These are phyloP conservation scores for Auriscalpium orientale DNA, from an alignment of 768 basidiomycete species.

Conservation along the genomic window DNA sequence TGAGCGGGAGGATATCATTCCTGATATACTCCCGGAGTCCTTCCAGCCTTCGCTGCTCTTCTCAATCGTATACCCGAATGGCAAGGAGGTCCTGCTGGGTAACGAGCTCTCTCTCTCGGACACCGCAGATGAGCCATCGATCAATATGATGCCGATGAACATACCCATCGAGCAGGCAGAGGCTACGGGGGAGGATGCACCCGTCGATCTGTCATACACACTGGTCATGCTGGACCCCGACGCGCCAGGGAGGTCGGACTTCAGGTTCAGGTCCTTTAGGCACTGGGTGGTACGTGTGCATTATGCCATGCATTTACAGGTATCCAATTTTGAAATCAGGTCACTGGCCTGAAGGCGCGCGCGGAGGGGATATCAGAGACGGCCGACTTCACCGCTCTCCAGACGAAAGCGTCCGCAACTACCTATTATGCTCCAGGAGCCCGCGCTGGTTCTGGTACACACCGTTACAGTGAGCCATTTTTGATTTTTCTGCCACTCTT, in stretches of 20 bases:
- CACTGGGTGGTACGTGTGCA: constrained; percentile 23
- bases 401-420: constrained; percentile 40
- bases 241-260: constrained; percentile 22
- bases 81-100: constrained; percentile 31
- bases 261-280: constrained; percentile 19
- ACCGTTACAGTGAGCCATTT: constrained; percentile 45
- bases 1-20: constrained; percentile 33
- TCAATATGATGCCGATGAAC: constrained; percentile 38
- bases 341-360: constrained; percentile 33
- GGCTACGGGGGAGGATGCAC: constrained; percentile 14
- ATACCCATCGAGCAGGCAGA: constrained; percentile 19
- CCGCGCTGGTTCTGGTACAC: constrained; percentile 42
- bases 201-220: constrained; percentile 31
- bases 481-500: not conserved
- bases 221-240: constrained; percentile 33
- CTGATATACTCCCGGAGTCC: constrained; percentile 34
- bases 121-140: constrained; percentile 43
- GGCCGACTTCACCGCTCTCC: constrained; percentile 29
- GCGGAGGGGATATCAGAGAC: constrained; percentile 23
- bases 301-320: not conserved
- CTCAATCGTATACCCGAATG: constrained; percentile 35
- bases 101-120: constrained; percentile 29
- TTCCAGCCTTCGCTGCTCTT: constrained; percentile 33
- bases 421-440: constrained; percentile 54
- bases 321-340: constrained; percentile 32